Evolutionary conservation across 225 moss, liverwort and hornwort genomes (phyloP), one percentile per base, ranked within the genome.

Genomic region (Marchantia polymorpha): DNA sequence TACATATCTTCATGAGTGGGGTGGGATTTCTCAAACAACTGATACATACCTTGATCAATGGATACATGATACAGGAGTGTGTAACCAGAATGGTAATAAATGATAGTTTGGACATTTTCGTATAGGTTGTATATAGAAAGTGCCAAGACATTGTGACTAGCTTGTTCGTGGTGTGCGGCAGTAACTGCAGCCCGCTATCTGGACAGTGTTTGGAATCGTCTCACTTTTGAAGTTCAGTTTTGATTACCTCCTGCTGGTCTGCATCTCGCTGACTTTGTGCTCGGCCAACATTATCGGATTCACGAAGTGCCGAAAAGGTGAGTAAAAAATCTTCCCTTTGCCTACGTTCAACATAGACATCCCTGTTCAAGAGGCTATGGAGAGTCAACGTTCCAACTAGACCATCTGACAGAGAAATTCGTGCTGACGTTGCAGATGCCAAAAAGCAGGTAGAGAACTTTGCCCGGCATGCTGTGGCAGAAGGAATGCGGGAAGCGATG

Each of bases 231-330:
- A 89, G 70, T 85, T 95, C 60, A 87, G 88, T 78, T 91, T 95
- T 74, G 93, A 91, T 81, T 93, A 90, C 79, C 86, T 95, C 48
- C 83, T 95, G 50, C 84, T 95, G 53, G 90, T 89, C 8, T 68
- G 73, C 39, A 87, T 93, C 81, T 89, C 94, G 10, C 83, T 95
- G 47, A 82, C 82, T 12, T 83, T 93, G 84, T 88, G 89, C 68
- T 73, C 78, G 47, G 90, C 94, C 75, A 95, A 95, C 52, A 91
- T 95, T 50, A 46, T 91, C 31, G 94, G 94, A 73, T 95, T 90
- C 79, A 95, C 92, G 11, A 93, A 86, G 80, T 95, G 94, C 74
- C 87, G 83, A 26, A 95, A 95, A 87, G 94, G 94, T 94, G 46
- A 19, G 10, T 14, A 27, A 75, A n/a, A 77, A 67, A 63, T 55